Conservation (phyloP, 192 early-diverging fungal species). For the Linnemannia exigua region DNA sequence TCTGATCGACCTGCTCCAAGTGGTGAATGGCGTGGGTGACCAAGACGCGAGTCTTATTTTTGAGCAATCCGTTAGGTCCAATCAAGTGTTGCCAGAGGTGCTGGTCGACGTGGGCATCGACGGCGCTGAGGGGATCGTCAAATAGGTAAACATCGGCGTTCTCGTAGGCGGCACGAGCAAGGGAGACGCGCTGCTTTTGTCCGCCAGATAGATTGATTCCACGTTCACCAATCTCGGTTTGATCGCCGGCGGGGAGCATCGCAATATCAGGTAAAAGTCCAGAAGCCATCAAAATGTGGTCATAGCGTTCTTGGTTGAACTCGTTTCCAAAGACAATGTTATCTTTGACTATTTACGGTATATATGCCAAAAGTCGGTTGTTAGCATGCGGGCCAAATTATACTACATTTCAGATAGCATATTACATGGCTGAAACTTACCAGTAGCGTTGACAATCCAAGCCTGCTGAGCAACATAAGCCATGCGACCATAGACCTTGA, state of each 20-base stretch:
- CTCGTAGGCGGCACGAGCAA: conserved; percentile 87
- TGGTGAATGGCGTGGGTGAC: conserved; percentile 89
- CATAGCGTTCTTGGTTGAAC: conserved; percentile 82
- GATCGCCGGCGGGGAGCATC: conserved; percentile 88
- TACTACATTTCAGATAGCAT: neutral
- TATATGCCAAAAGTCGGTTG: neutral
- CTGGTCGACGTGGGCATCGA: conserved; percentile 72
- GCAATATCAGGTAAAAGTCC: conserved; percentile 87
- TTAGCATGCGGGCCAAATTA: neutral
- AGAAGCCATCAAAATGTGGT: conserved; percentile 80
- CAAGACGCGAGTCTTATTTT: conserved; percentile 82
- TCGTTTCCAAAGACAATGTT: conserved; percentile 92
- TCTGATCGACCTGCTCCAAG: conserved; percentile 73
- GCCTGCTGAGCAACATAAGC: conserved; percentile 78
- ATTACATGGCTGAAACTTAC: neutral
- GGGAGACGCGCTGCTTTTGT: conserved; percentile 81
- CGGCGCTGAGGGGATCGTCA: conserved; percentile 72
- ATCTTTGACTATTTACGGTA: conserved; percentile 74
- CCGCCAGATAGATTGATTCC: conserved; percentile 95
- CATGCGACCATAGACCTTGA: conserved; percentile 73
- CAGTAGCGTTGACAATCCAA: conserved; percentile 93
- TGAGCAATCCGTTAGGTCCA: conserved; percentile 85
- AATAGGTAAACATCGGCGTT: conserved; percentile 73
- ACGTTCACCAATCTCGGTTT: conserved; percentile 93
- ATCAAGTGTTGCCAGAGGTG: conserved; percentile 89